Evolutionary conservation across 768 basidiomycete species (phyloP).

Genomic region (Mycena galopus): DNA sequence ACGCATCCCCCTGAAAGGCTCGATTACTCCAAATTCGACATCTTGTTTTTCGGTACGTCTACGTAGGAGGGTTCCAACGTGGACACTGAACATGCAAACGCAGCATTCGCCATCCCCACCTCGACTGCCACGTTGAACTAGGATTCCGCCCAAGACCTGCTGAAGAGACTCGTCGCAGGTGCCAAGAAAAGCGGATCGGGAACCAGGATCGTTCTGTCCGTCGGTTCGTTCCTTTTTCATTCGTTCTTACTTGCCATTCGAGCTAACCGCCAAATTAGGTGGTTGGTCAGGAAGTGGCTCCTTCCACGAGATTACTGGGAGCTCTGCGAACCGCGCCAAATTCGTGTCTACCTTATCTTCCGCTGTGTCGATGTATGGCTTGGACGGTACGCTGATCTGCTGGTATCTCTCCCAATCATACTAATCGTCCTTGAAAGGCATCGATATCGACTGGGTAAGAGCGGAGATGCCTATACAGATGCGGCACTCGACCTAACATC

Average conservation of each 20-base stretch:
- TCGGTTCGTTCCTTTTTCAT: conserved; percentile 1
- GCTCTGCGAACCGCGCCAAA: conserved; percentile 49
- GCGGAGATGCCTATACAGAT: background rate
- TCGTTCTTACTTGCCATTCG: background rate
- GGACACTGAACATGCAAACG: background rate
- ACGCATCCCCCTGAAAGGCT: conserved; percentile 47
- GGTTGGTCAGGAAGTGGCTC: conserved; percentile 67
- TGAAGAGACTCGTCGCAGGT: conserved; percentile 59
- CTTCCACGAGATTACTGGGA: conserved; percentile 64
- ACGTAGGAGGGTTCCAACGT: background rate
- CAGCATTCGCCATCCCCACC: conserved; percentile 67
- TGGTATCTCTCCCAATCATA: background rate
- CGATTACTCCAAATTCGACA: conserved; percentile 65
- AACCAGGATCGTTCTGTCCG: conserved; percentile 43
- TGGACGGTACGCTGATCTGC: conserved; percentile 58
- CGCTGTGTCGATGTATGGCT: conserved; percentile 60
- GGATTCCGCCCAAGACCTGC: conserved; percentile 56
- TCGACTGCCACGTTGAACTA: conserved; percentile 57
- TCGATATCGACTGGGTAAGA: conserved; percentile 67
- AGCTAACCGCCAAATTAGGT: conserved; percentile 34
- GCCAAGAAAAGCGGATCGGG: conserved; percentile 61
- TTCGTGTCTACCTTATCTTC: conserved; percentile 61
- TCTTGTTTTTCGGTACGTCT: conserved; percentile 55
- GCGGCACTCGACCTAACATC: conserved; percentile 3
- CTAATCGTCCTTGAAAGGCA: conserved; percentile 45